These are phyloP conservation scores for Syzygium grande DNA, from an alignment of 345 rosid genomes.

Conservation along the genomic window DNA sequence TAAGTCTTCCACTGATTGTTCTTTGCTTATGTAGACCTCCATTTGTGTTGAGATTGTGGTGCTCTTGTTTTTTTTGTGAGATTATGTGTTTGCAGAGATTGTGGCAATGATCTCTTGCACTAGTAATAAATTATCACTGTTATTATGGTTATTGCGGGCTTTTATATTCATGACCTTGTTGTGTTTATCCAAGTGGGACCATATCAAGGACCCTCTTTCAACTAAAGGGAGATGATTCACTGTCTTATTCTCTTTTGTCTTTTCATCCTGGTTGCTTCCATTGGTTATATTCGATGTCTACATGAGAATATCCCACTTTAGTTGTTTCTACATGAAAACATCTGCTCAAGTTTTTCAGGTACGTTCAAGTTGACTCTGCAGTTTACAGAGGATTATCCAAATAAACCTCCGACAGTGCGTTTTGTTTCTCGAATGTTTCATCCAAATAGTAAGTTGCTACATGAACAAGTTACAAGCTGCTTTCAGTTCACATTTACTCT, in stretches of 20 bases:
- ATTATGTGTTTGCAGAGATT: not conserved
- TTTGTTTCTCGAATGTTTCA: constrained; percentile 60
- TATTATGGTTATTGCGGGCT: not conserved
- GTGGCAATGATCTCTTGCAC: not conserved
- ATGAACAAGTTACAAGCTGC: not conserved
- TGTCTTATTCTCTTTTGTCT: not conserved
- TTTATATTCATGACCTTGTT: not conserved
- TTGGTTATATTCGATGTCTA: not conserved
- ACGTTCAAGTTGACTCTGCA: constrained; percentile 57
- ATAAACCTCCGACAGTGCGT: constrained; percentile 50
- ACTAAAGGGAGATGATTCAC: not conserved
- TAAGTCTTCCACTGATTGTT: constrained; percentile 11
- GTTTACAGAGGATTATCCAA: constrained; percentile 50
- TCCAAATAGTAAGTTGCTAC: constrained; percentile 35
- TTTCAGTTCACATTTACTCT: not conserved
- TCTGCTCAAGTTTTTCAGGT: constrained; percentile 16
- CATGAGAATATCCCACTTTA: not conserved
- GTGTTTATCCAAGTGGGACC: not conserved
- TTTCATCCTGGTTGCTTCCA: not conserved
- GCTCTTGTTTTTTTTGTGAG: not conserved
- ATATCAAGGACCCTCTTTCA: not conserved
- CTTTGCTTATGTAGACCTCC: not conserved
- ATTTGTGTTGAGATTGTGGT: not conserved
- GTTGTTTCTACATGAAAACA: not conserved
- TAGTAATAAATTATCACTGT: fast-evolving